Evolutionary conservation across 2,329 filamentous ascomycete species (phyloP), one percentile per base, ranked within the genome.

Genomic region (Ceratocystis smalleyi): DNA sequence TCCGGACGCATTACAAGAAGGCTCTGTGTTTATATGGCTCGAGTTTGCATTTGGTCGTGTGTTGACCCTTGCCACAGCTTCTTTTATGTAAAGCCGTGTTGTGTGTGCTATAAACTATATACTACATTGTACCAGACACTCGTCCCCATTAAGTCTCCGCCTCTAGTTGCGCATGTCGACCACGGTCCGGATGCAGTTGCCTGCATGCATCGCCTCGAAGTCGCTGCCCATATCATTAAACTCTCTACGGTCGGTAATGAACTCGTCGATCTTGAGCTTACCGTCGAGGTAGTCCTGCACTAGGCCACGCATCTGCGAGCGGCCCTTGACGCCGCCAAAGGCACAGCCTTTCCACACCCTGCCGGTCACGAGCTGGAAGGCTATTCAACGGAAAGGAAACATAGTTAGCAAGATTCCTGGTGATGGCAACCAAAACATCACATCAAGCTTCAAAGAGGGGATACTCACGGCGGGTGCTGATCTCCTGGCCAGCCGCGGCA

Each of bases 301-400:
- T 49, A 99, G 85, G 66, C 82, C 85, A 59, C 88, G 87, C 69
- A 99, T 84, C 78, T 99, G 94, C 43, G 88, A 86, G 72, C 94
- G 91, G 70, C 94, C 94, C 82, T 97, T 99, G 81, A 99, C 91
- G 71, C 94, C 94, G 70, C 94, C 94, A 72, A 99, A 99, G 19
- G 94, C 94, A 74, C 92, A 97, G 64, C 94, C 94, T 79, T 89
- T 95, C 94, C 94, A 99, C 67, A 95, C 88, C 74, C 94, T 91
- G 67, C 94, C 94, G 55, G 94, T 99, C 70, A 99, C 94, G 68
- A 99, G 85, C 81, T 97, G 94, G 86, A 99, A 99, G 74, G 94
- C 89, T 95, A 70, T 64, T 67, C 2, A 32, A 64, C 19, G 45
- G 24, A 66, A 22, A 51, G 24, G 66, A 22, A 61, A 68, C 60